Base-by-base conservation (phyloP, 441 rosid species). In the Hura crepitans region DNA sequence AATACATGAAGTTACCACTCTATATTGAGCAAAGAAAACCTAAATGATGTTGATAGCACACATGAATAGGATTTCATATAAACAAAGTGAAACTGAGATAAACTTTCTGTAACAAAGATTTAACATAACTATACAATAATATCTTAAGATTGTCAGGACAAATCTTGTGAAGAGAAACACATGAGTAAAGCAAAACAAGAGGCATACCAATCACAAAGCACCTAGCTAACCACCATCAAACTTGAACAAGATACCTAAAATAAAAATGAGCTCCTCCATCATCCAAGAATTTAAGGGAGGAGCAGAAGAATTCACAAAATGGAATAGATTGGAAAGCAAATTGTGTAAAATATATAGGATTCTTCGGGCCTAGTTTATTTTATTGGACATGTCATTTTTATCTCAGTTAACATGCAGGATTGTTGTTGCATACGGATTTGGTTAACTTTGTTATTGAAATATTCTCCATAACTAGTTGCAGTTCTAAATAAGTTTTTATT, bases 1-100 rank as follows among this genome's bases (percentile, higher is more conserved):
- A 71, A 76, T 77, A 69, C 62, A 70, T 69, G 51, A 58, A 71
- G 81, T 73, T 68, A 79, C 83, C 67, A 75, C 80, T 72, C 75
- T 66, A 79, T 74, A 72, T 63, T 33, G 72, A 59, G 63, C 66
- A 71, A 67, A 64, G 65, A 65, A 76, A 80, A 73, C 67, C 69
- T 69, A 54, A 49, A 46, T 43, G 64, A 55, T 60, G 35, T 43
- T 70, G 75, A 66, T 69, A 62, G 17, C 49, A 37, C 27, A 46
- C 37, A 56, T 23, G 11, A 77, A 67, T 64, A 79, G 70, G 65
- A 68, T 50, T 73, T 69, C 55, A 50, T 9, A n/a, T 43, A 61
- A 22, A 66, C 17, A 10, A 63, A n/a, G 14, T 31, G 59, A 33
- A 15, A 66, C 5, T 17, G 20, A 43, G 2, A 66, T 43, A 54